Percentiles rank a stretch among this genome's conserved stretches.
Evolutionary conservation across 805 yeast genomes (phyloP).

Genomic region (Candida pseudofarinosa): DNA sequence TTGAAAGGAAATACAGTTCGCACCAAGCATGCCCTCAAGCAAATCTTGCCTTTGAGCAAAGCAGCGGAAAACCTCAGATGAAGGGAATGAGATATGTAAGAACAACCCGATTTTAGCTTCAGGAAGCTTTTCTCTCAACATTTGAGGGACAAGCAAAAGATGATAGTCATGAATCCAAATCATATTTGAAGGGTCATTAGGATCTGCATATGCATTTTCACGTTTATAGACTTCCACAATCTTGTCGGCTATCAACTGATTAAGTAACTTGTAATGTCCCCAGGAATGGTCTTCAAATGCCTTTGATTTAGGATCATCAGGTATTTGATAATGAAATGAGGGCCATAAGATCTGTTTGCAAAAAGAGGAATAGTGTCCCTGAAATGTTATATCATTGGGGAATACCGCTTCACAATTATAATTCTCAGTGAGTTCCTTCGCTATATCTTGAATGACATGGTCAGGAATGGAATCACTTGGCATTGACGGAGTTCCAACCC

Average conservation of each 20-base stretch:
- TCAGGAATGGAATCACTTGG: slow-evolving; percentile 80
- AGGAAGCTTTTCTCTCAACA: slow-evolving; percentile 75
- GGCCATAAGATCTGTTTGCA: slow-evolving; percentile 98
- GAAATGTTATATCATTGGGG: slow-evolving; percentile 73
- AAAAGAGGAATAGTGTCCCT: slow-evolving; percentile 87
- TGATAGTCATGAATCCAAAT: slow-evolving; percentile 97
- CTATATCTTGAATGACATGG: slow-evolving; percentile 50
- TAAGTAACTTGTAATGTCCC: slow-evolving; percentile 73
- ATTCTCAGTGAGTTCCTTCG: slow-evolving; percentile 40
- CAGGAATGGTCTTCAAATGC: slow-evolving; percentile 96
- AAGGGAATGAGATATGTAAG: slow-evolving; percentile 91
- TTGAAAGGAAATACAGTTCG: slow-evolving; percentile 85
- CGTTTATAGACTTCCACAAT: slow-evolving; percentile 54
- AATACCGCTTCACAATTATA: slow-evolving; percentile 63
- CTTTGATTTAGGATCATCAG: slow-evolving; percentile 89
- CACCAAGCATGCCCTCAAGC: slow-evolving; percentile 80
- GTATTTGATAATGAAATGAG: slow-evolving; percentile 86
- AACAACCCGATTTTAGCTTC: slow-evolving; percentile 87
- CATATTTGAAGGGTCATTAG: slow-evolving; percentile 50
- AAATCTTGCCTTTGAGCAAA: slow-evolving; percentile 80
- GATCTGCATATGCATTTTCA: slow-evolving; percentile 47
- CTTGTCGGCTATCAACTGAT: slow-evolving; percentile 75
- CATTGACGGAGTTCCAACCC: slow-evolving; percentile 93
- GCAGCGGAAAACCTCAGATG: slow-evolving; percentile 91
- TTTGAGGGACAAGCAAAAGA: slow-evolving; percentile 75